Conservation (phyloP, 1,139 yeast species). For the Taphrina deformans region DNA sequence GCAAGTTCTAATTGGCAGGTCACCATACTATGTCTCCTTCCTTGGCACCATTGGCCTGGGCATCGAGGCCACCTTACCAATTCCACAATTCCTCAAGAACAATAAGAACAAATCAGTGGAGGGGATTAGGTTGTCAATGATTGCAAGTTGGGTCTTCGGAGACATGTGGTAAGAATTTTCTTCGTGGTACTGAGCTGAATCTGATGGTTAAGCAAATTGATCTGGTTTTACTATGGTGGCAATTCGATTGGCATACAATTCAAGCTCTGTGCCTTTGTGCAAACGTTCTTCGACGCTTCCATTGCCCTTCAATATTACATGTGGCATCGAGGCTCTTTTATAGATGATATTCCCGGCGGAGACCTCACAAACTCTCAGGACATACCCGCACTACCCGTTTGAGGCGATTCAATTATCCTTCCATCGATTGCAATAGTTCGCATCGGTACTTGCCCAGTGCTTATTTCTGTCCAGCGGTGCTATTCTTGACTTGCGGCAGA, state of each 20-base stretch:
- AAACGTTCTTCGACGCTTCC: slow-evolving; percentile 70
- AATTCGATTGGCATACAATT: slow-evolving; percentile 64
- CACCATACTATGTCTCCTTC: slow-evolving; percentile 53
- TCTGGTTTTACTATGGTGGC: slow-evolving; percentile 66
- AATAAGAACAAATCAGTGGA: slow-evolving; percentile 66
- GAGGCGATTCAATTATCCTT: no score
- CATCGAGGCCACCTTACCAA: slow-evolving; percentile 74
- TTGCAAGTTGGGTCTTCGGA: slow-evolving; percentile 85
- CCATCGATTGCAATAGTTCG: no score
- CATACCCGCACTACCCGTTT: not conserved
- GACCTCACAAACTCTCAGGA: not conserved
- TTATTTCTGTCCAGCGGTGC: no score
- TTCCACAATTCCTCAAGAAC: slow-evolving; percentile 79
- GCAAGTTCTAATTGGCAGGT: slow-evolving; percentile 52
- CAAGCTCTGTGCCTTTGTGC: slow-evolving; percentile 74
- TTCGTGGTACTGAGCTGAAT: not conserved
- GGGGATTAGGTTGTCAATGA: slow-evolving; percentile 71
- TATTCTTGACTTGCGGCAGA: no score
- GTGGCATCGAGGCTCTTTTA: slow-evolving; percentile 12
- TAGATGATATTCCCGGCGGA: not conserved
- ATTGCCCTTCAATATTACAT: slow-evolving; percentile 65
- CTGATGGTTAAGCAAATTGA: slow-evolving; percentile 37
- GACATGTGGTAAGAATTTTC: slow-evolving; percentile 69
- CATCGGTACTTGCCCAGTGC: no score
- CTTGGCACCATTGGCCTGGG: slow-evolving; percentile 73